These are phyloP conservation scores for Linnemannia exigua DNA, from an alignment of 192 early-diverging fungal genomes.

Conservation along the genomic window DNA sequence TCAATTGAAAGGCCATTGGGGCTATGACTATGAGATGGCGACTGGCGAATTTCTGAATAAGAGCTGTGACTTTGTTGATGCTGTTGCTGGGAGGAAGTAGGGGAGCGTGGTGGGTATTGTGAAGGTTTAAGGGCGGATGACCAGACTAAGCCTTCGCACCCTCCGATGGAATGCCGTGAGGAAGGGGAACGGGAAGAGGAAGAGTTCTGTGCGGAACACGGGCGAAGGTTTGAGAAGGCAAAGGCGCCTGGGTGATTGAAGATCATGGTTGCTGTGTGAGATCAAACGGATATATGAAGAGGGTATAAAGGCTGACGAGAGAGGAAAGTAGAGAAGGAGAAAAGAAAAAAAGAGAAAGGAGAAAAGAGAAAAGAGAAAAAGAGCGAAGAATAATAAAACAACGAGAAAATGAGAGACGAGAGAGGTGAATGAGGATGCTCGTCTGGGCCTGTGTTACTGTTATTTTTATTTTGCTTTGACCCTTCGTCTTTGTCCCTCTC, in stretches of 20 bases:
- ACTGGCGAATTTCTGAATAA: background rate
- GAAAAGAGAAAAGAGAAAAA: background rate
- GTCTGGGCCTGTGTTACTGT: no score
- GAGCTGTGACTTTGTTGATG: background rate
- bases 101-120: background rate
- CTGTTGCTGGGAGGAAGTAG: background rate
- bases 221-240: slow-evolving; percentile 15
- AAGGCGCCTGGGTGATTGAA: slow-evolving; percentile 45
- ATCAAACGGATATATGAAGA: background rate
- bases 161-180: slow-evolving; percentile 10
- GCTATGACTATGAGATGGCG: background rate
- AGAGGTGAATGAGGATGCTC: background rate
- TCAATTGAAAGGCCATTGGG: background rate
- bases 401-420: background rate
- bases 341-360: background rate
- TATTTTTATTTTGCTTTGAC: background rate
- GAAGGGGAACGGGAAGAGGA: background rate
- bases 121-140: slow-evolving; percentile 25
- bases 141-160: slow-evolving; percentile 39
- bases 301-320: background rate
- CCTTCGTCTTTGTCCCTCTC: background rate
- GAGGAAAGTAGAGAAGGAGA: background rate
- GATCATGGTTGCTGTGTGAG: slow-evolving; percentile 21
- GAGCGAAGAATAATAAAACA: background rate
- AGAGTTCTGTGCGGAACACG: background rate